Percentiles rank a stretch among this genome's conserved stretches.
phyloP scores from a whole-genome alignment of 495 filamentous ascomycete genomes.

The Aspergillus haitiensis region DNA sequence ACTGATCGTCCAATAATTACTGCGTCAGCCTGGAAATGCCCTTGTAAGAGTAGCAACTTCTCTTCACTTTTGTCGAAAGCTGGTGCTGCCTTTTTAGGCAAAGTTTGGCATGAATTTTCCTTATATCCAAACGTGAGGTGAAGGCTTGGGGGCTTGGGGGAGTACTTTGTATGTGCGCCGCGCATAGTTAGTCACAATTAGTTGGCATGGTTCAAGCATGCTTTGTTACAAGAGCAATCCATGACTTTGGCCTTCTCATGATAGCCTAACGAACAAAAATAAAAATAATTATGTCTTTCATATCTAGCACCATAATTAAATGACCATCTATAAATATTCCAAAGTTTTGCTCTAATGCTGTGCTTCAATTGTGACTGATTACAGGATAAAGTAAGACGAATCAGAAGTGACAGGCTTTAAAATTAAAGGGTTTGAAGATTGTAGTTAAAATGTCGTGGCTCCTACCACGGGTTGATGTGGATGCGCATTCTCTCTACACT shows the following conservation, averaged over 20 bases:
- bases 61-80: conserved; percentile 33
- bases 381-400: too few relatives aligned
- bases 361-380: too few relatives aligned
- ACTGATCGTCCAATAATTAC: conserved; percentile 29
- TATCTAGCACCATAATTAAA: not conserved
- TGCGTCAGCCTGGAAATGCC: conserved; percentile 39
- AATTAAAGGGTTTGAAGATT: too few relatives aligned
- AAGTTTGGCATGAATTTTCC: conserved; percentile 27
- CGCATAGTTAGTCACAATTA: conserved; percentile 41
- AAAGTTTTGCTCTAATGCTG: not conserved
- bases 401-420: too few relatives aligned
- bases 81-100: conserved; percentile 35
- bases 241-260: conserved; percentile 46
- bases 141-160: conserved; percentile 34
- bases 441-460: too few relatives aligned
- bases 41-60: conserved; percentile 32
- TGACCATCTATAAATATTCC: conserved; percentile 25
- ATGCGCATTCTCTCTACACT: not conserved
- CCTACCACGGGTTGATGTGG: too few relatives aligned
- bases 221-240: conserved; percentile 41
- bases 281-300: conserved; percentile 13
- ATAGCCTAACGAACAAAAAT: conserved; percentile 51
- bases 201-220: conserved; percentile 40
- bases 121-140: conserved; percentile 16
- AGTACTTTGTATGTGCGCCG: conserved; percentile 33